A percentile compares a stretch with the other conserved stretches of the same genome.
Evolutionary conservation across 257 asterid genomes (phyloP).

Genomic region (Ocimum tenuiflorum): DNA sequence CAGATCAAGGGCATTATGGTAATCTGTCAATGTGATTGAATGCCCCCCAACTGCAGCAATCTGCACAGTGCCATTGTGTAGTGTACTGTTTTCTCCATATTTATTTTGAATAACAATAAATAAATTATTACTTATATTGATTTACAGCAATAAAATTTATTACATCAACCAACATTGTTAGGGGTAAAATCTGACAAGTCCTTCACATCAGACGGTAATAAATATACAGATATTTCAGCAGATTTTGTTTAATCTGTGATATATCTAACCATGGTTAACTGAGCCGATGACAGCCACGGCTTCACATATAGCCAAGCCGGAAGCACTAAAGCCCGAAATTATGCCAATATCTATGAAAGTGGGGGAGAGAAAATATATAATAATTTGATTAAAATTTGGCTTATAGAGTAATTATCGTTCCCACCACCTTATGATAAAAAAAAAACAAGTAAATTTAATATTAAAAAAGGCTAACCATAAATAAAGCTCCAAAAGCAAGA

Average conservation of each 20-base stretch:
- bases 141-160: conserved; percentile 16
- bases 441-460: not conserved
- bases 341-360: conserved; percentile 20
- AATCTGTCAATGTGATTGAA: not conserved
- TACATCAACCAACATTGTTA: conserved; percentile 28
- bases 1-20: conserved; percentile 20
- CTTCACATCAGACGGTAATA: conserved; percentile 28
- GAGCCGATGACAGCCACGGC: not conserved
- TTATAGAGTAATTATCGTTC: not conserved
- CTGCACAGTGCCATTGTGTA: conserved; percentile 17
- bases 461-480: conserved; percentile 26
- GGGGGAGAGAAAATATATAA: not conserved
- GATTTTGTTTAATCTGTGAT: conserved; percentile 6
- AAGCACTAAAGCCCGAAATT: conserved; percentile 25
- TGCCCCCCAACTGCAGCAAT: conserved; percentile 22
- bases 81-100: conserved; percentile 5
- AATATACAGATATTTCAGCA: conserved; percentile 27
- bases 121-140: not conserved
- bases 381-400: not conserved
- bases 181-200: conserved; percentile 29
- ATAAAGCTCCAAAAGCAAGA: conserved; percentile 33
- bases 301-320: conserved; percentile 9
- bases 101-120: not conserved
- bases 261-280: conserved; percentile 22
- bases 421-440: not conserved